Percentiles rank a stretch among this genome's conserved stretches.
These are phyloP conservation scores for Vigna radiata DNA, from an alignment of 306 rosid genomes.

Conservation along the genomic window DNA sequence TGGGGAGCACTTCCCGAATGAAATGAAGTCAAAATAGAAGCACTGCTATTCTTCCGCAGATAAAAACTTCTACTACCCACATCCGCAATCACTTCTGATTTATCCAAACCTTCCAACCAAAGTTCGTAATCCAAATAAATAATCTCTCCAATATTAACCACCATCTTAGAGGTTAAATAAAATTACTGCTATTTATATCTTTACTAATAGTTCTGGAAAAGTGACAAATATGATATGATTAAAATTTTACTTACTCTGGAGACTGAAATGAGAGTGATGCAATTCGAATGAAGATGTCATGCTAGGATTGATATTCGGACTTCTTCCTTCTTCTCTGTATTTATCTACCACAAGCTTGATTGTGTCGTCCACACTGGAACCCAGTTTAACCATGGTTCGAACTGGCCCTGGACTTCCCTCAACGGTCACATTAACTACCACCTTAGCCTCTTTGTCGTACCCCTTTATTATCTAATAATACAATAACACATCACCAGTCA, in stretches of 20 bases:
- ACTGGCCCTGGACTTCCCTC: conserved; percentile 96
- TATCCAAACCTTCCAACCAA: conserved; percentile 70
- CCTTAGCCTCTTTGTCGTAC: conserved; percentile 81
- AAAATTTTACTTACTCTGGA: conserved; percentile 59
- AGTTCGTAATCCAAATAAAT: background rate
- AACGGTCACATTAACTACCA: conserved; percentile 81
- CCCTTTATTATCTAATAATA: conserved; percentile 48
- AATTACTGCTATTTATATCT: too few species aligned
- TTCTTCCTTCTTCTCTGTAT: conserved; percentile 76
- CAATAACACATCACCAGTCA: background rate
- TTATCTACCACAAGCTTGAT: conserved; percentile 67
- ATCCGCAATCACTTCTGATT: conserved; percentile 70
- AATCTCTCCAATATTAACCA: background rate
- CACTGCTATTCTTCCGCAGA: conserved; percentile 58
- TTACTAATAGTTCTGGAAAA: too few species aligned
- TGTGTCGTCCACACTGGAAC: conserved; percentile 77
- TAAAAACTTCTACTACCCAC: conserved; percentile 83
- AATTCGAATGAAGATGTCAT: conserved; percentile 61
- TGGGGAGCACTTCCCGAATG: conserved; percentile 34
- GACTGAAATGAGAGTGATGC: conserved; percentile 86
- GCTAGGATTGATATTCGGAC: conserved; percentile 60
- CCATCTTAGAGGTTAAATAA: background rate
- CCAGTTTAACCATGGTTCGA: conserved; percentile 75
- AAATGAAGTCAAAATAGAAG: conserved; percentile 39
- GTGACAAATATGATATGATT: background rate